Percentiles rank a stretch among this genome's conserved stretches.
These are phyloP conservation scores for Salix arbutifolia DNA, from an alignment of 345 rosid genomes.

Conservation along the genomic window DNA sequence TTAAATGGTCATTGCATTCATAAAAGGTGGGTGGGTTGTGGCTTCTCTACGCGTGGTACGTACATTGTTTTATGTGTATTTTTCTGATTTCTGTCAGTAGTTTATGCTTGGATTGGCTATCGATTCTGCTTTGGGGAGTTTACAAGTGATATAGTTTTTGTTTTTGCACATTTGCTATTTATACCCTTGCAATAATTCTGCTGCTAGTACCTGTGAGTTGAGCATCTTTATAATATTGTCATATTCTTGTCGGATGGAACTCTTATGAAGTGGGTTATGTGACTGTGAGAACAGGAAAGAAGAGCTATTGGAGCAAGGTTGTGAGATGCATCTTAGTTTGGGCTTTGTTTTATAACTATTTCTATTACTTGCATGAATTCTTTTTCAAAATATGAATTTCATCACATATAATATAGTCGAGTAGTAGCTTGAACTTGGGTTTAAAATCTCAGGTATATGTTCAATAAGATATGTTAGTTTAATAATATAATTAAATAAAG, in stretches of 20 bases:
- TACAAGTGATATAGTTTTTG: not conserved
- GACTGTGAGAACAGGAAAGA: not conserved
- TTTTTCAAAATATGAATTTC: not conserved
- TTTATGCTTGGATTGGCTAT: not conserved
- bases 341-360: not conserved
- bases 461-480: too few species aligned
- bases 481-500: too few species aligned
- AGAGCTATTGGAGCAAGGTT: not conserved
- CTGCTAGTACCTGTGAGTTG: not conserved
- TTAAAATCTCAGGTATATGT: too few species aligned
- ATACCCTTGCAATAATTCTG: not conserved
- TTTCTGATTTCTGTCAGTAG: constrained; percentile 9
- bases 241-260: too few species aligned
- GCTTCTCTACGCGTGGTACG: not conserved
- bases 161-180: not conserved
- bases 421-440: too few species aligned
- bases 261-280: not conserved
- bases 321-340: not conserved
- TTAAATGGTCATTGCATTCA: constrained; percentile 2
- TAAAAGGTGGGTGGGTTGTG: not conserved
- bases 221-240: not conserved
- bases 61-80: not conserved
- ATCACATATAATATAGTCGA: too few species aligned
- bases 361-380: not conserved
- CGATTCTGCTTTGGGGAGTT: not conserved